phyloP scores from a whole-genome alignment of 73 alveolate species.

The Stentor coeruleus region DNA sequence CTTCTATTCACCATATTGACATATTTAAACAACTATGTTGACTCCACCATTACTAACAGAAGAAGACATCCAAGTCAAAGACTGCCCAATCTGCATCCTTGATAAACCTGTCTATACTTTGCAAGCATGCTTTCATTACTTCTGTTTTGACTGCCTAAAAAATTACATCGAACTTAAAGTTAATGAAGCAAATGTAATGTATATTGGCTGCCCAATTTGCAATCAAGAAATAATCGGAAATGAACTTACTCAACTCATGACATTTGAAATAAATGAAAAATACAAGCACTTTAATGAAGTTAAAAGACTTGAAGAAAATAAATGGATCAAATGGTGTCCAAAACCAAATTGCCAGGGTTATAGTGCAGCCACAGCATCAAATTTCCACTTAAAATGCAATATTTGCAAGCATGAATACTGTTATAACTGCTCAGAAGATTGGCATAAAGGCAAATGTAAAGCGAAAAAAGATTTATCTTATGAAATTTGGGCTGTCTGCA shows the following conservation, averaged over 20 bases:
- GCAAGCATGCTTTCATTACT: neutral
- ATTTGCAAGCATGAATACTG: neutral
- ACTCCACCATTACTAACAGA: neutral
- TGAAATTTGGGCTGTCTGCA: neutral
- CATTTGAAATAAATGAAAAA: neutral
- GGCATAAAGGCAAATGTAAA: conserved; percentile 6
- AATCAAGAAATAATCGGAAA: neutral
- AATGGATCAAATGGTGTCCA: neutral
- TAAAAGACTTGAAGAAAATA: neutral
- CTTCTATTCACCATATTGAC: neutral
- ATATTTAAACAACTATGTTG: no score
- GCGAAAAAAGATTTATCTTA: neutral
- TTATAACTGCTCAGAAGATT: neutral
- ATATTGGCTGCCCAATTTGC: conserved; percentile 2
- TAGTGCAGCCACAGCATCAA: neutral
- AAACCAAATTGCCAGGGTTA: neutral
- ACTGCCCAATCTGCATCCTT: conserved; percentile 7
- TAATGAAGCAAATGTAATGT: neutral
- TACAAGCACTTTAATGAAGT: neutral
- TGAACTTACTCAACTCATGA: neutral
- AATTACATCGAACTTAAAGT: neutral
- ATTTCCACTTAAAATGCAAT: neutral
- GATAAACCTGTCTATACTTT: neutral
- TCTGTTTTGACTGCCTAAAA: neutral
- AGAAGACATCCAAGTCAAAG: neutral